Evolutionary conservation across 495 filamentous ascomycete species (phyloP).

Genomic region (Talaromyces adpressus): DNA sequence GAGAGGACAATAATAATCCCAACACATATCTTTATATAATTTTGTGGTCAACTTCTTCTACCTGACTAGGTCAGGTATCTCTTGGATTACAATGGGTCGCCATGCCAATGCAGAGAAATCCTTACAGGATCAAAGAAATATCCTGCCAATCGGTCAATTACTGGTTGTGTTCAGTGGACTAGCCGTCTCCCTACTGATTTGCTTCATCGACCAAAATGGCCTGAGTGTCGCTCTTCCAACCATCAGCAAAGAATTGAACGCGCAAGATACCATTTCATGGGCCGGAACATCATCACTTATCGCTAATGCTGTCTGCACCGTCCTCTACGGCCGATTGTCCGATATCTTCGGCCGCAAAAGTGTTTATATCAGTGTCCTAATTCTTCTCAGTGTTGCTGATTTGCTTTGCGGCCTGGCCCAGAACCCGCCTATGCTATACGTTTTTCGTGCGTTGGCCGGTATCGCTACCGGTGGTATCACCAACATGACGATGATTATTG

Average conservation of each 20-base stretch:
- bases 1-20: background rate
- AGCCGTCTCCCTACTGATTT: constrained; percentile 47
- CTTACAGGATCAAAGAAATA: constrained; percentile 47
- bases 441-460: constrained; percentile 49
- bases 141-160: constrained; percentile 47
- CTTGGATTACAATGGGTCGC: constrained; percentile 23
- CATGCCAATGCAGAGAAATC: constrained; percentile 37
- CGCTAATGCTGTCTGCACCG: constrained; percentile 62
- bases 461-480: constrained; percentile 46
- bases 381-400: constrained; percentile 44
- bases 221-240: constrained; percentile 54
- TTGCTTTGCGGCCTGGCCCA: constrained; percentile 45
- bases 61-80: background rate
- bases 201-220: constrained; percentile 57
- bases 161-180: constrained; percentile 51
- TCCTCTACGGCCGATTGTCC: constrained; percentile 52
- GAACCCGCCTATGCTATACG: constrained; percentile 45
- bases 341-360: constrained; percentile 53
- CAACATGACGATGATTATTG: constrained; percentile 45
- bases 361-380: constrained; percentile 39
- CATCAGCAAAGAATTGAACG: constrained; percentile 51
- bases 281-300: constrained; percentile 71
- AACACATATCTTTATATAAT: background rate
- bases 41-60: background rate
- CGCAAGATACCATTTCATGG: constrained; percentile 60